Evolutionary conservation across 192 early-diverging fungal species (phyloP).

Genomic region (Ramicandelaber brevisporus): DNA sequence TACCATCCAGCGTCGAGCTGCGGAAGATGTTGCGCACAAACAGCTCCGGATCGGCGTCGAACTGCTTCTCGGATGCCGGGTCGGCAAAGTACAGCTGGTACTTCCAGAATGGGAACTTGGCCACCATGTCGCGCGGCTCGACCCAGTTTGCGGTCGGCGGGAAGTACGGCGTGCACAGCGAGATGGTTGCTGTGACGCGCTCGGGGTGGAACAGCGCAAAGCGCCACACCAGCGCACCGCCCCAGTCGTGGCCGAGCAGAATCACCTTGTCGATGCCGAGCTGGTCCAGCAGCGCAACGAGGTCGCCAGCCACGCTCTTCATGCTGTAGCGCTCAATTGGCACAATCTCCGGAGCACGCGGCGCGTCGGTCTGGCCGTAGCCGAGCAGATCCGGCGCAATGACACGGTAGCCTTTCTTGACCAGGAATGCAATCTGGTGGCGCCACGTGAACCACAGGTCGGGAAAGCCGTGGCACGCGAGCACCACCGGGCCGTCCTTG

Average conservation of each 20-base stretch:
- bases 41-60: constrained; percentile 8
- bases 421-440: constrained; percentile 16
- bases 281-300: constrained; percentile 27
- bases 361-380: constrained; percentile 21
- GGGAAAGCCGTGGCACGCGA: background rate
- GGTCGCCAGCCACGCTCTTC: constrained; percentile 21
- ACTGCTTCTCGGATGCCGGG: constrained; percentile 13
- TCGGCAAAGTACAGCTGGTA: constrained; percentile 20
- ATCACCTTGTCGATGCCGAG: constrained; percentile 19
- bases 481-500: background rate
- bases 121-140: constrained; percentile 14
- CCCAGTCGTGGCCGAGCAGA: constrained; percentile 45
- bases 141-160: constrained; percentile 11
- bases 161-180: constrained; percentile 24
- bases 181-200: constrained; percentile 19
- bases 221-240: constrained; percentile 23
- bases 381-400: constrained; percentile 22
- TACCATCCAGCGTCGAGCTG: constrained; percentile 1
- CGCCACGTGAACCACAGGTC: background rate
- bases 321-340: constrained; percentile 14
- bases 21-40: constrained; percentile 12
- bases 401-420: constrained; percentile 25
- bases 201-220: constrained; percentile 27
- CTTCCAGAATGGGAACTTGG: constrained; percentile 17
- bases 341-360: too few species aligned